phyloP scores from a whole-genome alignment of 2,329 filamentous ascomycete genomes.

The Ophidiomyces ophidiicola region DNA sequence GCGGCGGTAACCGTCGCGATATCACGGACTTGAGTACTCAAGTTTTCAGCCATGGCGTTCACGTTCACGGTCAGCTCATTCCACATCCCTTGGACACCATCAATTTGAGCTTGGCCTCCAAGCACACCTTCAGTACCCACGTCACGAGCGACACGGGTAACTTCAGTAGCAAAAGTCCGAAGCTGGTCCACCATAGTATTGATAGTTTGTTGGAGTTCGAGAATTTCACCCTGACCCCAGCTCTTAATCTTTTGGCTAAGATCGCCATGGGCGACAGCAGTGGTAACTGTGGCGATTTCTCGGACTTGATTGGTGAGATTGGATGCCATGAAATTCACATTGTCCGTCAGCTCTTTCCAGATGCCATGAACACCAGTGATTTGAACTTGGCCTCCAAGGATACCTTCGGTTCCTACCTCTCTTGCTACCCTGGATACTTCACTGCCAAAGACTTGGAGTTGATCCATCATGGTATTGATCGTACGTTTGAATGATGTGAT shows the following conservation, averaged over 20 bases:
- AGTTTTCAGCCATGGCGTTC: constrained; percentile 77
- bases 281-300: constrained; percentile 75
- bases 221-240: constrained; percentile 67
- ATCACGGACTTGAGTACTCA: constrained; percentile 82
- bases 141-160: constrained; percentile 69
- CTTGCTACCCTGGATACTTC: constrained; percentile 89
- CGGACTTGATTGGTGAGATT: constrained; percentile 74
- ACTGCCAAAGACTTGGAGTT: constrained; percentile 89
- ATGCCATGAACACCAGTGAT: constrained; percentile 91
- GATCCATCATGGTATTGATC: constrained; percentile 99
- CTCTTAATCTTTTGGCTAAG: constrained; percentile 74
- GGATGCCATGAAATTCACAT: constrained; percentile 75
- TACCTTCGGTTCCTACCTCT: constrained; percentile 91
- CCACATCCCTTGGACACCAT: constrained; percentile 79
- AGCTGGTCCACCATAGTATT: constrained; percentile 85
- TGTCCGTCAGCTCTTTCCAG: constrained; percentile 92
- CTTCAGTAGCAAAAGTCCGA: constrained; percentile 70
- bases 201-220: constrained; percentile 73
- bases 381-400: constrained; percentile 83
- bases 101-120: constrained; percentile 70
- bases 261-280: constrained; percentile 70
- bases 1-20: constrained; percentile 70
- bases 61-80: constrained; percentile 77
- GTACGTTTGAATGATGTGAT: constrained; percentile 96
- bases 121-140: constrained; percentile 75